Evolutionary conservation across 805 yeast genomes (phyloP).

Genomic region (Lipomyces anomalus): DNA sequence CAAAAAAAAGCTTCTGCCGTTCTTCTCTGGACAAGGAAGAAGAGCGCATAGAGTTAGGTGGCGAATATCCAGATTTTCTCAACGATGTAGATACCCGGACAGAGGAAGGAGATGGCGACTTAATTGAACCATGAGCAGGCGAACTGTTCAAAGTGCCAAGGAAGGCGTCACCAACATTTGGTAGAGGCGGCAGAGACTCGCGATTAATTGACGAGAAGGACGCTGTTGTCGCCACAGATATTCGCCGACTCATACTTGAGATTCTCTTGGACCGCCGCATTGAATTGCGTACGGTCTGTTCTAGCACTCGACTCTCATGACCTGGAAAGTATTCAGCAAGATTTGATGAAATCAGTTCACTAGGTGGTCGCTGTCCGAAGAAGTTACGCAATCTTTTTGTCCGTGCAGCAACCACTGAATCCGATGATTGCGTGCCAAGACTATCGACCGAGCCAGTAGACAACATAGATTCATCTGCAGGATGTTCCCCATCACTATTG

Average conservation of each 20-base stretch:
- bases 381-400: slow-evolving; percentile 39
- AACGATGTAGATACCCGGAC: no score
- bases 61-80: no score
- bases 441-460: neutral
- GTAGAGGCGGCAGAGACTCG: slow-evolving; percentile 23
- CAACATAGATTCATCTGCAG: neutral
- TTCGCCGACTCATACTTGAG: slow-evolving; percentile 36
- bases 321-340: slow-evolving; percentile 89
- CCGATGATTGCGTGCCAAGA: neutral
- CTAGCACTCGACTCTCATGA: slow-evolving; percentile 62
- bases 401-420: slow-evolving; percentile 1
- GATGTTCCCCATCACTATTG: neutral
- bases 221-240: slow-evolving; percentile 31
- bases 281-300: slow-evolving; percentile 76
- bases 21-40: no score
- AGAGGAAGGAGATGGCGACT: no score
- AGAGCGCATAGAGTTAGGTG: no score
- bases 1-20: no score
- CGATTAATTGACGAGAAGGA: slow-evolving; percentile 23
- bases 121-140: no score
- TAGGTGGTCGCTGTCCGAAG: slow-evolving; percentile 89
- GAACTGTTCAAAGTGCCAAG: no score
- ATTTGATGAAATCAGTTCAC: slow-evolving; percentile 83
- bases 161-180: slow-evolving; percentile 48
- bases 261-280: slow-evolving; percentile 69